A percentile compares a stretch with the other conserved stretches of the same genome.
phyloP scores from a whole-genome alignment of 2,329 filamentous ascomycete species.

The Uncinocarpus reesii region DNA sequence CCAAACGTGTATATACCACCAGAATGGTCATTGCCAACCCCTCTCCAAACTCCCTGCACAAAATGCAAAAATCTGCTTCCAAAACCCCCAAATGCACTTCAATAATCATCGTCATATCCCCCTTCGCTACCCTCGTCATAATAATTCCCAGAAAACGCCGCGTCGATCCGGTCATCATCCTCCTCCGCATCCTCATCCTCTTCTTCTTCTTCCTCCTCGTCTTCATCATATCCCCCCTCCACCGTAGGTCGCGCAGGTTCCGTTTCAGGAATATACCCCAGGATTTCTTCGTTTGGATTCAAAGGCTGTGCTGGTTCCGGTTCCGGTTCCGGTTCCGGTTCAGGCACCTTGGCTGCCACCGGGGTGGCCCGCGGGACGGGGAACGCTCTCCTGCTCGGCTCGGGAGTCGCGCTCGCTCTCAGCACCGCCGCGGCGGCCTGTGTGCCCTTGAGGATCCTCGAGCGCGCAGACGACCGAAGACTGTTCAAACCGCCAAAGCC shows the following conservation, averaged over 20 bases:
- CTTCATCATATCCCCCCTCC: constrained; percentile 22
- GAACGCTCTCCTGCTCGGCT: neutral
- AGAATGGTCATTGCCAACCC: no score
- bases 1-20: no score
- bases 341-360: constrained; percentile 13
- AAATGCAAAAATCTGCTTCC: neutral
- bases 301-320: constrained; percentile 13
- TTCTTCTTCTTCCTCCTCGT: constrained; percentile 26
- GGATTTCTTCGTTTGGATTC: constrained; percentile 21
- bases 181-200: constrained; percentile 29
- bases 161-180: constrained; percentile 27
- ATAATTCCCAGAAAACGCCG: constrained; percentile 32
- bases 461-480: neutral
- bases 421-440: constrained; percentile 14
- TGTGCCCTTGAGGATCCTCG: neutral
- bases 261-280: constrained; percentile 19
- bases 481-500: constrained; percentile 10
- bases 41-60: neutral
- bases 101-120: constrained; percentile 28
- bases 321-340: constrained; percentile 6
- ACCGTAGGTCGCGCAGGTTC: constrained; percentile 17
- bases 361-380: neutral
- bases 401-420: constrained; percentile 14
- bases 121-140: constrained; percentile 27
- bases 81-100: neutral